phyloP scores from a whole-genome alignment of 129 eudicot species.

The Flaveria ramosissima region DNA sequence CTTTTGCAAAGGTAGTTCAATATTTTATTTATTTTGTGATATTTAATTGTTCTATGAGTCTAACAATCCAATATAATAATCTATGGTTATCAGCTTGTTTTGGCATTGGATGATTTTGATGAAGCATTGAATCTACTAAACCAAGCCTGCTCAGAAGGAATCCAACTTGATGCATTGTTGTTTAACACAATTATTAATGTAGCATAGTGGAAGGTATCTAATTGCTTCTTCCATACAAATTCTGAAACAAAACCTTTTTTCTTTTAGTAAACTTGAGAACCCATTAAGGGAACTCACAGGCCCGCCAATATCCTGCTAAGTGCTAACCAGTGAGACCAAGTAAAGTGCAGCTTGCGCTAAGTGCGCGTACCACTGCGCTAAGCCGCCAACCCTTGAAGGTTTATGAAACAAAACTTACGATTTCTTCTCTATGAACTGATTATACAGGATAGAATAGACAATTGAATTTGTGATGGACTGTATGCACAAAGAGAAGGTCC shows the following conservation, averaged over 20 bases:
- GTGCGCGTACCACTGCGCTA: background rate
- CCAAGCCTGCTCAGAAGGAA: slow-evolving; percentile 54
- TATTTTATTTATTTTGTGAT: background rate
- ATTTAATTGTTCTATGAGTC: background rate
- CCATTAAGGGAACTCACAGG: background rate
- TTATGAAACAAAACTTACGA: background rate
- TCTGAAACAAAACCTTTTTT: background rate
- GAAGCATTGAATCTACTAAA: slow-evolving; percentile 59
- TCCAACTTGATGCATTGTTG: slow-evolving; percentile 60
- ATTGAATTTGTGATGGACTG: slow-evolving; percentile 59
- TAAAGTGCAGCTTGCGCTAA: background rate
- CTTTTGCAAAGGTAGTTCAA: slow-evolving; percentile 68
- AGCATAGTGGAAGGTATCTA: slow-evolving; percentile 49
- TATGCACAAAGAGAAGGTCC: slow-evolving; percentile 62
- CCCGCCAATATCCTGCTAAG: background rate
- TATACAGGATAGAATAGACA: slow-evolving; percentile 65
- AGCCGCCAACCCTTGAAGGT: background rate
- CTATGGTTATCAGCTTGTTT: slow-evolving; percentile 48
- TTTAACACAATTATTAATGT: slow-evolving; percentile 61
- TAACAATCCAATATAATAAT: background rate
- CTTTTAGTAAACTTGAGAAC: background rate
- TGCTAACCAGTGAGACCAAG: background rate
- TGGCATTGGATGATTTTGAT: slow-evolving; percentile 53
- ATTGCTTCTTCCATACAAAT: too few relatives aligned
- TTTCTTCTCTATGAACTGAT: background rate